These are phyloP conservation scores for Coemansia sp. DNA, from an alignment of 192 early-diverging fungal genomes.

Conservation along the genomic window DNA sequence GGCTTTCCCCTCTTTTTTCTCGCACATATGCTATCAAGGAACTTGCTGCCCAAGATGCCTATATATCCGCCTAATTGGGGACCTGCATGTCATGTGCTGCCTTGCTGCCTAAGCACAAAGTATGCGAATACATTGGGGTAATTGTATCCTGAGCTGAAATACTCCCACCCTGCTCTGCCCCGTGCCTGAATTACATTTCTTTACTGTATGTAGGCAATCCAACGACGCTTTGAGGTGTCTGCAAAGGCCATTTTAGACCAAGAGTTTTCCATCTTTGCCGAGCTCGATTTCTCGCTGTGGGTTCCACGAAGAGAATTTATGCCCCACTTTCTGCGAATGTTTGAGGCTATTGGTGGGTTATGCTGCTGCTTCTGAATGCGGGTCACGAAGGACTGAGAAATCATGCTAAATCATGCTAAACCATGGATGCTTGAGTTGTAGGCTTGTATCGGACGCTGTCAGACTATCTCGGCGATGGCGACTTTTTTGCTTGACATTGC, in stretches of 20 bases:
- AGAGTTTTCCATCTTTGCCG: slow-evolving; percentile 89
- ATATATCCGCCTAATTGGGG: slow-evolving; percentile 6
- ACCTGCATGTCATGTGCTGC: neutral
- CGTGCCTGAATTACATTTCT: neutral
- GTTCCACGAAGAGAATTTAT: slow-evolving; percentile 82
- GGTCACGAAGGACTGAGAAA: neutral
- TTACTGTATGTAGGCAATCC: slow-evolving; percentile 59
- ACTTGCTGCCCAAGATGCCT: neutral
- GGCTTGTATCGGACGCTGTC: slow-evolving; percentile 24
- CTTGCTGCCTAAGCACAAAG: neutral
- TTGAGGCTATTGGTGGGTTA: slow-evolving; percentile 58
- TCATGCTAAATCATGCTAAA: neutral
- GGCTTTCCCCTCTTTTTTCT: neutral
- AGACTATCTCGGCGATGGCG: slow-evolving; percentile 27
- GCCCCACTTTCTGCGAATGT: slow-evolving; percentile 89
- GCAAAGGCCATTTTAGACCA: slow-evolving; percentile 77
- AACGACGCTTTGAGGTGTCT: slow-evolving; percentile 72
- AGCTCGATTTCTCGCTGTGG: slow-evolving; percentile 89
- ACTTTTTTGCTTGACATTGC: slow-evolving; percentile 13
- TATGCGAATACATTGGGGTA: neutral
- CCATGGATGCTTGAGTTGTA: neutral
- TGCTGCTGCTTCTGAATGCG: neutral
- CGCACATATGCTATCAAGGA: neutral
- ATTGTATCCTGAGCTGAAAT: neutral
- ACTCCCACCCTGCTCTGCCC: neutral